phyloP scores from a whole-genome alignment of 495 filamentous ascomycete species.

The Daldinia loculata region DNA sequence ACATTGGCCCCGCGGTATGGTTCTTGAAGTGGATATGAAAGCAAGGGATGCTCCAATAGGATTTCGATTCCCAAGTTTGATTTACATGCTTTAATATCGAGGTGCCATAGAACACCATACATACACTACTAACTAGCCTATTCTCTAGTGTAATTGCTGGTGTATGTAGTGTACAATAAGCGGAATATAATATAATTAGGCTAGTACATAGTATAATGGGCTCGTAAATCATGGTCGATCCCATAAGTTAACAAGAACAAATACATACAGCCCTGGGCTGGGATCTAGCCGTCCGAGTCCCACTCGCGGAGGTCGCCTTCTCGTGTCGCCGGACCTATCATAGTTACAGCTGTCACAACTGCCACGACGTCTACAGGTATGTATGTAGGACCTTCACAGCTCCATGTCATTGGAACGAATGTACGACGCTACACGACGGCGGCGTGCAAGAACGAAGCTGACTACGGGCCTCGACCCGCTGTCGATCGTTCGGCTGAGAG shows the following conservation, averaged over 20 bases:
- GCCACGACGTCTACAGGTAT: background rate
- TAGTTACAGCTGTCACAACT: conserved; percentile 1
- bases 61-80: conserved; percentile 35
- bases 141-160: background rate
- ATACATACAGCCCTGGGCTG: background rate
- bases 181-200: background rate
- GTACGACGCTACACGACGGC: conserved; percentile 28
- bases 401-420: conserved; percentile 20
- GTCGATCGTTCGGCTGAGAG: conserved; percentile 15
- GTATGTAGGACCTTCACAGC: conserved; percentile 7
- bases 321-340: conserved; percentile 31
- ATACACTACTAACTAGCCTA: background rate
- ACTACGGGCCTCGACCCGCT: conserved; percentile 1
- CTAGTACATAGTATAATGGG: background rate
- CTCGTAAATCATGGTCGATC: background rate
- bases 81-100: conserved; percentile 12
- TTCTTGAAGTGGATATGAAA: conserved; percentile 17
- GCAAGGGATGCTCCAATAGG: conserved; percentile 37
- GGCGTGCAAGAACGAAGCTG: conserved; percentile 13
- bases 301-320: conserved; percentile 30
- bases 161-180: background rate
- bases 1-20: conserved; percentile 20
- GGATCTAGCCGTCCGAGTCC: conserved; percentile 11
- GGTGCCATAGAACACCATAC: conserved; percentile 5
- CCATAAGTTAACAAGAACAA: background rate